These are phyloP conservation scores for Yamadazyma kitorensis DNA, from an alignment of 805 yeast species.

Conservation along the genomic window DNA sequence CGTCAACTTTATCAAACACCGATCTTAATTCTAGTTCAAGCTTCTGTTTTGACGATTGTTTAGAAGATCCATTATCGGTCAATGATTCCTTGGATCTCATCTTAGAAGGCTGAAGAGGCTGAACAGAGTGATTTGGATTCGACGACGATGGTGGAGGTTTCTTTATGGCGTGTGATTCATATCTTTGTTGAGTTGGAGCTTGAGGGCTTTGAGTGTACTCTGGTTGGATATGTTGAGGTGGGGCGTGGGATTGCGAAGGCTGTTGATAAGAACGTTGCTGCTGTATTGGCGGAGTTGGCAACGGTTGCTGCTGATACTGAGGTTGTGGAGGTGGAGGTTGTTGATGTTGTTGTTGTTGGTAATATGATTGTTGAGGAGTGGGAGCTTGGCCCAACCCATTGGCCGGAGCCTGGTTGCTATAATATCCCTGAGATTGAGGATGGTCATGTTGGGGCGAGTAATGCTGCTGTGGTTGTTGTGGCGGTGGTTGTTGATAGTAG, in stretches of 20 bases:
- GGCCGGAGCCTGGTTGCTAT: too few relatives aligned
- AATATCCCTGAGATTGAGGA: conserved; percentile 10
- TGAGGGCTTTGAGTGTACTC: too few relatives aligned
- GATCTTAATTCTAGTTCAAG: conserved; percentile 47
- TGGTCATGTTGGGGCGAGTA: conserved; percentile 11
- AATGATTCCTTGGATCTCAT: conserved; percentile 18
- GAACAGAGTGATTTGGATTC: background rate
- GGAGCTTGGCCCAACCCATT: conserved; percentile 19
- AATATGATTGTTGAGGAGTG: conserved; percentile 12
- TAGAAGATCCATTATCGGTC: conserved; percentile 16
- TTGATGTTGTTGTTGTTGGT: conserved; percentile 9
- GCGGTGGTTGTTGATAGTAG: conserved; percentile 12
- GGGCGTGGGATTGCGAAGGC: conserved; percentile 1
- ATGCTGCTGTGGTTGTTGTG: conserved; percentile 12
- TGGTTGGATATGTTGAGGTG: conserved; percentile 6
- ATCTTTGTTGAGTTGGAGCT: conserved; percentile 10
- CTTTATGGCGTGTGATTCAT: conserved; percentile 12
- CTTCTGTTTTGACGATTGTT: conserved; percentile 33
- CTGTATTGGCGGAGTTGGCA: too few relatives aligned
- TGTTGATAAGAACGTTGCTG: conserved; percentile 5
- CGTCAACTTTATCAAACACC: conserved; percentile 54
- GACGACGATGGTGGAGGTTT: conserved; percentile 18
- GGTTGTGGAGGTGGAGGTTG: conserved; percentile 13
- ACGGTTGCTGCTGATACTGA: conserved; percentile 11
- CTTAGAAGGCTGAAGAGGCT: conserved; percentile 1